phyloP scores from a whole-genome alignment of 768 basidiomycete genomes.

The Coprinellus aureogranulatus region DNA sequence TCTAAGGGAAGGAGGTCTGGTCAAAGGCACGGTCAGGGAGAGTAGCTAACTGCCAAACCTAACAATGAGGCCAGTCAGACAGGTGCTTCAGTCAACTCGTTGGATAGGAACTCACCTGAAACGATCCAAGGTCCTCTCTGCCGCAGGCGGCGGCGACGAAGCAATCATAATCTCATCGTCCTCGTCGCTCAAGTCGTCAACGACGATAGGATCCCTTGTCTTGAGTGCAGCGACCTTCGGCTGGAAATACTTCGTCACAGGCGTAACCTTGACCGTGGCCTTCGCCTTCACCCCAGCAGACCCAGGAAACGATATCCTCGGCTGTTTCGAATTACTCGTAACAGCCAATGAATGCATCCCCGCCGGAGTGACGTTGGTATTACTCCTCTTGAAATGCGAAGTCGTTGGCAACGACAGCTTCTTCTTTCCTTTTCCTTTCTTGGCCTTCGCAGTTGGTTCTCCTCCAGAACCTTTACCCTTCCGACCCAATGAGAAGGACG shows the following conservation, averaged over 20 bases:
- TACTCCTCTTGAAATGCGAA: conserved; percentile 35
- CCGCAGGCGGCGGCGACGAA: conserved; percentile 3
- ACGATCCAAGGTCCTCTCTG: background rate
- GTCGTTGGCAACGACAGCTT: conserved; percentile 36
- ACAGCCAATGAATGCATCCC: conserved; percentile 35
- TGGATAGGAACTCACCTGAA: background rate
- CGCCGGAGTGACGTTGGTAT: conserved; percentile 45
- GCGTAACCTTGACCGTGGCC: background rate
- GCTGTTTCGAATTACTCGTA: too few species aligned
- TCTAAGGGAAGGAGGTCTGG: too few species aligned
- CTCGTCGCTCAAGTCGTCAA: conserved; percentile 9
- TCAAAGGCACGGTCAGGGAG: too few species aligned
- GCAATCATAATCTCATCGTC: conserved; percentile 14
- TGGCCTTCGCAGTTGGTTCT: conserved; percentile 2
- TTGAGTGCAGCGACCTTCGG: background rate
- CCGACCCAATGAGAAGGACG: background rate
- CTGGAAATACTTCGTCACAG: background rate
- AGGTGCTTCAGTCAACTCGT: too few species aligned
- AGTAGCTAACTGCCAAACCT: too few species aligned
- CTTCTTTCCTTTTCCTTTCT: conserved; percentile 24
- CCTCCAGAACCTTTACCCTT: background rate
- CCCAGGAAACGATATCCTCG: background rate
- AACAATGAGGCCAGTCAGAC: too few species aligned
- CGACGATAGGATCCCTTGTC: background rate
- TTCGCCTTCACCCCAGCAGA: conserved; percentile 3